Base-by-base conservation (phyloP, 2,329 filamentous ascomycete species). In the Clonostachys solani region DNA sequence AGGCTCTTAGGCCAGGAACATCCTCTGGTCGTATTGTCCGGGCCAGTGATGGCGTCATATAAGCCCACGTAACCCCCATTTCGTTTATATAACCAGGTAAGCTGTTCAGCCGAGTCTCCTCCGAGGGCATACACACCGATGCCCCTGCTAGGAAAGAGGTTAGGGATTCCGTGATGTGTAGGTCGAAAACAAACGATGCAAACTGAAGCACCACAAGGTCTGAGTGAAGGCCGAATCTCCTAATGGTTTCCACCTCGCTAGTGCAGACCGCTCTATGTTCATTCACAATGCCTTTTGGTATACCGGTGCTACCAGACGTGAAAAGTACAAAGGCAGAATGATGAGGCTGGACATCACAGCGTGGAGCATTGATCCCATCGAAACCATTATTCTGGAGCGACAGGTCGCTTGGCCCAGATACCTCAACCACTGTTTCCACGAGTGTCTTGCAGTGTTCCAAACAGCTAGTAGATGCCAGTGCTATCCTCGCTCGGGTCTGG, bases 241-340 rank as follows among this genome's bases (percentile, higher is more conserved):
- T 19, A 2, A 13, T 37, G 18, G 41, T 33, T 7, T 23, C 52
- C 2, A 50, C 46, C 2, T 49, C 54, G 4, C 56, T 55, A 5
- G 57, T 55, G 36, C 52, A 16, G 8, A 60, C 44, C 17, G 48
- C 43, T 12, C 45, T 35, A 40, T 57, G 57, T 17, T 52, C 47
- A 19, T 56, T 51, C 8, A 55, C 44, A 7, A 54, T 51, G 4
- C 57, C 57, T 40, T 59, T 59, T 7, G 57, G 55, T 16, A 45
- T 45, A 15, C 56, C 57, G 2, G 57, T 59, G 13, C 13, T 40
- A 15, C 46, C 46, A 12, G 41, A 44, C 2, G 46, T 48, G 17
- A 48, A 48, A 35, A 48, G 46, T 35, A 23, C 33, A 29, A 8
- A 50, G 13, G 50, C 49, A 12, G 47, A 47, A 37, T 52, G 46